phyloP scores from a whole-genome alignment of 164 flowering plant genomes.

The Litsea cubeba region DNA sequence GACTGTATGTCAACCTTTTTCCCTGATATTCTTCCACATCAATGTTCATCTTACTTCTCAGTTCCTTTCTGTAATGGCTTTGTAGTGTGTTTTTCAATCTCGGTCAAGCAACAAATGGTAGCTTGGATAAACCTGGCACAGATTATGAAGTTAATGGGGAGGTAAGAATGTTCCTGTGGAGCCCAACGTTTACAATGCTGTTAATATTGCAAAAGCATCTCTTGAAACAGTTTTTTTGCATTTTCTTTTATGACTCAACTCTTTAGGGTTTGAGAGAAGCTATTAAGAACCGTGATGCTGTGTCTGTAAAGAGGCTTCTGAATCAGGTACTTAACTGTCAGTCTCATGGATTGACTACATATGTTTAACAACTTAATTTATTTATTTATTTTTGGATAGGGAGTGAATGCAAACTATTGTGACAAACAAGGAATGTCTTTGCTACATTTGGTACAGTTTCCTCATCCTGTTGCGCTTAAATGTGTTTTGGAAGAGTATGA shows the following conservation, averaged over 20 bases:
- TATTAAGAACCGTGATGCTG: constrained; percentile 68
- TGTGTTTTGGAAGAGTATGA: not conserved
- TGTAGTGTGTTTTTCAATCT: constrained; percentile 45
- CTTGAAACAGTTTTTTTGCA: not conserved
- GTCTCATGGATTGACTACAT: not conserved
- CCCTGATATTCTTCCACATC: no score
- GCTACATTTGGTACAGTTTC: constrained; percentile 72
- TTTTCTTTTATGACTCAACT: constrained; percentile 1
- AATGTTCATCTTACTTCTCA: not conserved
- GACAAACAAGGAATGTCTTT: constrained; percentile 91
- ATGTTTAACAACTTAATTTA: not conserved
- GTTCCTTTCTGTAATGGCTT: constrained; percentile 2
- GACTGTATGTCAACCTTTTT: not conserved
- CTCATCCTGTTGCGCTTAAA: constrained; percentile 1
- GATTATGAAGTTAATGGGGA: constrained; percentile 87
- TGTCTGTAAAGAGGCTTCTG: constrained; percentile 68
- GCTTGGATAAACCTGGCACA: constrained; percentile 27
- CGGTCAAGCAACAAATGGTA: constrained; percentile 38
- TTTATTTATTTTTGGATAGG: constrained; percentile 40
- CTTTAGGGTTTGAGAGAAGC: constrained; percentile 92
- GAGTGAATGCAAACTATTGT: constrained; percentile 89
- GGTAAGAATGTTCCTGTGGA: constrained; percentile 37
- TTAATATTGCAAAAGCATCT: not conserved
- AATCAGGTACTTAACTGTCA: constrained; percentile 50
- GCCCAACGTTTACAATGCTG: not conserved